Conservation (phyloP, 352 stramenopile species). For the Thraustochytrium striatum region DNA sequence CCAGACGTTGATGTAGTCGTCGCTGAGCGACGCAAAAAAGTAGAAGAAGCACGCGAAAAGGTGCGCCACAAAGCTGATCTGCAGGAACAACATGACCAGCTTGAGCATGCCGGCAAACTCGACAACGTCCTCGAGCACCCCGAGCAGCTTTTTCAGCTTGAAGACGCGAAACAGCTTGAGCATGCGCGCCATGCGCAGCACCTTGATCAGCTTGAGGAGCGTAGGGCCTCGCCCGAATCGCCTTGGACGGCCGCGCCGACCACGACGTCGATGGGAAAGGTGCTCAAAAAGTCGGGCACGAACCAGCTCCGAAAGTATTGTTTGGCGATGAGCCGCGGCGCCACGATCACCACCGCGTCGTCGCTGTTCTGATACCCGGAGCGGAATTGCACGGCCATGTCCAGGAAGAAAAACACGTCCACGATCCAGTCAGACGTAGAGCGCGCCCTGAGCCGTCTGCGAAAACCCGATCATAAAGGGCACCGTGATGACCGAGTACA, state of each 20-base stretch:
- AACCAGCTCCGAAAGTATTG: constrained; percentile 57
- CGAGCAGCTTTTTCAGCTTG: constrained; percentile 52
- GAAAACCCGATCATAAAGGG: constrained; percentile 78
- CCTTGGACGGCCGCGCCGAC: constrained; percentile 36
- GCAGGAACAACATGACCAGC: constrained; percentile 51
- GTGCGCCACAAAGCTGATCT: constrained; percentile 57
- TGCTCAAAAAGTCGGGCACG: constrained; percentile 56
- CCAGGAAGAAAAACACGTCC: constrained; percentile 73
- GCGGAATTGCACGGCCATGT: constrained; percentile 78
- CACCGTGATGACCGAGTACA: constrained; percentile 80
- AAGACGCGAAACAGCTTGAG: constrained; percentile 57
- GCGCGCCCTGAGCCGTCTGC: constrained; percentile 60
- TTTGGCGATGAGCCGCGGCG: constrained; percentile 61
- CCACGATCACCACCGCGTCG: constrained; percentile 66
- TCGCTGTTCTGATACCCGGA: constrained; percentile 70
- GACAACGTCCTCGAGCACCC: constrained; percentile 29
- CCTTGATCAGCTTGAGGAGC: constrained; percentile 64
- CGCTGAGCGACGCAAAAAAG: constrained; percentile 51
- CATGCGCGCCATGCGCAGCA: constrained; percentile 55
- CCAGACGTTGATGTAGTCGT: constrained; percentile 42
- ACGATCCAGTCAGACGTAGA: constrained; percentile 66
- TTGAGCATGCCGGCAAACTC: constrained; percentile 43
- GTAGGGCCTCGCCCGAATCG: constrained; percentile 48
- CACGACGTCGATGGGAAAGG: constrained; percentile 55
- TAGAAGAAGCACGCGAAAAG: constrained; percentile 59